Percentiles rank a stretch among this genome's conserved stretches.
Evolutionary conservation across 257 asterid species (phyloP).

Genomic region (Jaltomata sinuosa): DNA sequence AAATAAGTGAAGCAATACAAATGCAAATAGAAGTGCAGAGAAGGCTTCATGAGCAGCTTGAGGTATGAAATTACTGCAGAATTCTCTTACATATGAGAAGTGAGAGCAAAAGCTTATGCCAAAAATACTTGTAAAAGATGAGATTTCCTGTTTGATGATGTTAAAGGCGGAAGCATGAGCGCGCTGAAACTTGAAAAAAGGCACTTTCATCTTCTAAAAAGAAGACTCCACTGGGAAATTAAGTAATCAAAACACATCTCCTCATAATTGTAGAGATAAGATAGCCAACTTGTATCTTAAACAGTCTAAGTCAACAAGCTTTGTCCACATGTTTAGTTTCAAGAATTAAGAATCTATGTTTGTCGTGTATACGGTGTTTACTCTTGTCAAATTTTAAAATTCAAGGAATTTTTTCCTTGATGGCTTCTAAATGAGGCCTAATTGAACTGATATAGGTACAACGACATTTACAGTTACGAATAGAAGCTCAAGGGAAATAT

Average conservation of each 20-base stretch:
- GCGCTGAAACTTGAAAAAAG: neutral
- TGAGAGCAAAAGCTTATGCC: neutral
- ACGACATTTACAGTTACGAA: conserved; percentile 69
- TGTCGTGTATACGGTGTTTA: neutral
- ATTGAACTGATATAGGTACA: conserved; percentile 55
- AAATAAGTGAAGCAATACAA: conserved; percentile 66
- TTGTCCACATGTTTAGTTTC: neutral
- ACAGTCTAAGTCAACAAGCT: neutral
- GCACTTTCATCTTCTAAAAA: neutral
- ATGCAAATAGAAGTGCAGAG: conserved; percentile 88
- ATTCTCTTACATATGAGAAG: neutral
- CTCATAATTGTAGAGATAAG: neutral
- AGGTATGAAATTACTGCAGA: conserved; percentile 33
- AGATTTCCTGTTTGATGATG: neutral
- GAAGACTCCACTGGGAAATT: neutral
- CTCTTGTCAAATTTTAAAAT: neutral
- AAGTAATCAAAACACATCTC: neutral
- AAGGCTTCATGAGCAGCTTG: conserved; percentile 78
- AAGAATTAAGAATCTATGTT: neutral
- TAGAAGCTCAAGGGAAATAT: conserved; percentile 87
- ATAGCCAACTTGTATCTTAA: neutral
- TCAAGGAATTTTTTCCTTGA: neutral
- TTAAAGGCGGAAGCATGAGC: neutral
- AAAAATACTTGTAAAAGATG: neutral
- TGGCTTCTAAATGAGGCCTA: conserved; percentile 8